Evolutionary conservation across 1,284 basidiomycete genomes (phyloP).

Genomic region (Caloboletus inedulis): DNA sequence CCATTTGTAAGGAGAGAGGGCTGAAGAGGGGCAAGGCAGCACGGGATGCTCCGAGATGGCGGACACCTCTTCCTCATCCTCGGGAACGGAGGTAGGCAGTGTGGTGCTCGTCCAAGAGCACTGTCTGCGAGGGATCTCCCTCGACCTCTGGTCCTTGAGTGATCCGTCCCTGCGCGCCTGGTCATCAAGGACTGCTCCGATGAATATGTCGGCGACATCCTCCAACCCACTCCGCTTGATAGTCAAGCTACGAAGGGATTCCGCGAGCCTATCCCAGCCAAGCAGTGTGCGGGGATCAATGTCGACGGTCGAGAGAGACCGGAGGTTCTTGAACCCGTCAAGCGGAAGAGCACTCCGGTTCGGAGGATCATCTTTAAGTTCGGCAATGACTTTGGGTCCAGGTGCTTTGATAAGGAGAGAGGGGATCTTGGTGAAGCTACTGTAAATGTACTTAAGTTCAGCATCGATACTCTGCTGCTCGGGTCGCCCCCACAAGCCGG

Average conservation of each 20-base stretch:
- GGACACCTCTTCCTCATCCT: constrained; percentile 50
- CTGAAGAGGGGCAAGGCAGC: constrained; percentile 30
- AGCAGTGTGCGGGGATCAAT: constrained; percentile 81
- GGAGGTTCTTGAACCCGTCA: constrained; percentile 80
- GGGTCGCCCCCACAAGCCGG: constrained; percentile 63
- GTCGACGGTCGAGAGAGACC: constrained; percentile 69
- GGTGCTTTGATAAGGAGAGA: constrained; percentile 65
- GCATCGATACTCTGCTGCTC: constrained; percentile 59
- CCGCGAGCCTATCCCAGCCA: constrained; percentile 80
- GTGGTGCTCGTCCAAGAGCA: constrained; percentile 51
- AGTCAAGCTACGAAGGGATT: constrained; percentile 69
- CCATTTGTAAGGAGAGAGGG: constrained; percentile 72
- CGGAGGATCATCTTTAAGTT: constrained; percentile 70
- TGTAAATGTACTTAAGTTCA: constrained; percentile 83
- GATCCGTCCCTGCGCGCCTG: constrained; percentile 58
- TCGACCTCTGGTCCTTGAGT: constrained; percentile 43
- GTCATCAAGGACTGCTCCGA: constrained; percentile 76
- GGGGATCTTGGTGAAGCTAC: constrained; percentile 84
- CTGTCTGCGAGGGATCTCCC: constrained; percentile 45
- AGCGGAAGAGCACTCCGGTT: constrained; percentile 76
- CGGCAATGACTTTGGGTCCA: constrained; percentile 62
- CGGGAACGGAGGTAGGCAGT: constrained; percentile 58
- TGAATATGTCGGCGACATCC: constrained; percentile 78
- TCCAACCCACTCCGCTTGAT: constrained; percentile 78
- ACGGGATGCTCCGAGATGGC: constrained; percentile 28